phyloP scores from a whole-genome alignment of 805 yeast genomes.

The Kurtzmaniella fragi region DNA sequence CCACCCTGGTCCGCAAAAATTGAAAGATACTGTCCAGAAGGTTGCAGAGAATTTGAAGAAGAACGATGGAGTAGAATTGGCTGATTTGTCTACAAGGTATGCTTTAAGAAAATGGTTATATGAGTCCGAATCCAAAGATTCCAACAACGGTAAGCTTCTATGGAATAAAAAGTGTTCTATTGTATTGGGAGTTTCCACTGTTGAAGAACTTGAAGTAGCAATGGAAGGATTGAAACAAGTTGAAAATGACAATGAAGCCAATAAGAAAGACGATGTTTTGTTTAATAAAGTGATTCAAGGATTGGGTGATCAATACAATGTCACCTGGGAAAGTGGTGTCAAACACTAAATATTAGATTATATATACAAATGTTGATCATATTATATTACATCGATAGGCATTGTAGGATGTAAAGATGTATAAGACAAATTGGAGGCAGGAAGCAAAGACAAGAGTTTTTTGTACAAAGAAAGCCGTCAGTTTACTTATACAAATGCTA shows the following conservation, averaged over 20 bases:
- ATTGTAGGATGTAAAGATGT: too few species aligned
- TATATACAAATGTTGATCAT: too few species aligned
- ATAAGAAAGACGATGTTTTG: constrained; percentile 38
- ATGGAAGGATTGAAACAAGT: constrained; percentile 51
- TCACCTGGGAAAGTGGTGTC: constrained; percentile 54
- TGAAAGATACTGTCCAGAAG: constrained; percentile 48
- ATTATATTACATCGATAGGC: too few species aligned
- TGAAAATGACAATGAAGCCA: constrained; percentile 23
- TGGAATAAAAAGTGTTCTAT: constrained; percentile 43
- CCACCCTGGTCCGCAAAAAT: constrained; percentile 70
- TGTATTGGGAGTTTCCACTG: constrained; percentile 71
- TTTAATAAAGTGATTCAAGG: constrained; percentile 38
- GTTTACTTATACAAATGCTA: too few species aligned
- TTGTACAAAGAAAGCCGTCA: too few species aligned
- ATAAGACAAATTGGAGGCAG: too few species aligned
- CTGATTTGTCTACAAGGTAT: constrained; percentile 75
- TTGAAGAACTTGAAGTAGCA: constrained; percentile 62
- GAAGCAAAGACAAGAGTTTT: too few species aligned
- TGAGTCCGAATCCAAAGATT: constrained; percentile 11
- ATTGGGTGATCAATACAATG: constrained; percentile 55
- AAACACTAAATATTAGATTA: constrained; percentile 2
- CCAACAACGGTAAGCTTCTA: constrained; percentile 7
- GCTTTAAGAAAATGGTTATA: constrained; percentile 61
- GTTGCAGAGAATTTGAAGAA: constrained; percentile 35
- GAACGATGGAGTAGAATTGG: constrained; percentile 55